Base-by-base conservation (phyloP, 2,329 filamentous ascomycete species). In the Paradendryphiella salina region DNA sequence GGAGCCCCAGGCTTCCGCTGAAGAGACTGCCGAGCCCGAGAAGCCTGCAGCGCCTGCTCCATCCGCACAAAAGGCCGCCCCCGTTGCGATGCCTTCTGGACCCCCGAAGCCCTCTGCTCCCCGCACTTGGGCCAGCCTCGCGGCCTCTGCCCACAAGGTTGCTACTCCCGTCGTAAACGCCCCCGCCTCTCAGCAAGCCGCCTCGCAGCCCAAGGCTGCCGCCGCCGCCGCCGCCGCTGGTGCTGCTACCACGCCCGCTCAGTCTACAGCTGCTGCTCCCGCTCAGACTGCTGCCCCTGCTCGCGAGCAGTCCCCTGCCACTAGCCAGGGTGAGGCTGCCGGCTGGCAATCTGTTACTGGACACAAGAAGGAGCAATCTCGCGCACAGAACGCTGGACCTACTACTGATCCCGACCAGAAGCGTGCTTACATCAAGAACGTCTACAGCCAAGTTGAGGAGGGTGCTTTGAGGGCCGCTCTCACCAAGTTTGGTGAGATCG, bases 391-490 rank as follows among this genome's bases (percentile, higher is more conserved):
- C 46, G 80, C 84, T 63, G 79, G 84, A 48, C 79, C 79, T 42
- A 73, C 80, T 20, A 71, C 77, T 38, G 88, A 92, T 67, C 88
- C 90, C 67, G 87, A 93, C 57, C 84, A 84, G 56, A 86, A 86
- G 46, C 83, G 91, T 62, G 94, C 88, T 15, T 97, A 96, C 75
- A 90, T 99, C 75, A 96, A 96, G 80, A 96, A 93, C 65, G 93
- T 97, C 41, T 93, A 86, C 41, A 91, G 96, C 28, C 92, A 91
- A 76, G 86, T 99, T 44, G 83, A 89, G 70, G 82, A 85, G 11
- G 83, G 85, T 33, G 84, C 90, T 38, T 80, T 99, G 52, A 87
- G 82, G 73, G 80, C 81, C 45, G 82, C 84, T 46, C 79, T 99
- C 43, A 80, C 85, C 62, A 84, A 85, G 63, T 91, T 86, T 44